Base-by-base conservation (phyloP, 164 flowering plant genomes). In the Vitis cinerea region DNA sequence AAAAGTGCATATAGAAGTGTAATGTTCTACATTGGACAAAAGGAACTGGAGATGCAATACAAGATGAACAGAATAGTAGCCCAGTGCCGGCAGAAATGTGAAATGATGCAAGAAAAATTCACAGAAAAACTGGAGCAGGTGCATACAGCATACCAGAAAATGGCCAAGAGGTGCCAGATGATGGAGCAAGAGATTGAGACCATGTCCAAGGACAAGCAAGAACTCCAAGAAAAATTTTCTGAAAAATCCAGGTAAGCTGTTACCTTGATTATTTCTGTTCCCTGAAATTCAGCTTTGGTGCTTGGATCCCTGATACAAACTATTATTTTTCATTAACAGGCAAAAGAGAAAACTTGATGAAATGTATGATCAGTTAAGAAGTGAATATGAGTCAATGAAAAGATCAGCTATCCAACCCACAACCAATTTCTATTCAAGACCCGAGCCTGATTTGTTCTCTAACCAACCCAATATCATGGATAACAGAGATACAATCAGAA, bases 291-390 rank as follows among this genome's bases (percentile, higher is more conserved):
- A n/a, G 2, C 53, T 9, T 3, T 53, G 65, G 27, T 59, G 11
- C 19, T 31, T 71, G 55, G 17, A 6, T 10, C 50, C 31, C 30
- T 57, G n/a, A n/a, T 23, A 12, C 27, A 15, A 9, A 13, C 58
- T 16, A 31, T 57, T 9, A 13, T 12, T n/a, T 69, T 52, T 1
- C 8, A 66, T 63, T 68, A 15, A 51, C 88, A 93, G 98, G 74
- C 99, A 91, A 82, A 95, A 95, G 81, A 89, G 98, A 71, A 95
- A 95, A 79, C 95, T 95, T 29, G 99, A 95, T 72, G 99, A 95
- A 72, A 93, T 95, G 99, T 95, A 95, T 80, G 99, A 93, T 77
- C 97, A 88, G 68, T 66, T 91, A 79, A 91, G 90, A 79, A 93
- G 74, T 75, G 99, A 95, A 76, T 87, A 79, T 9, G 99, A 93